A percentile compares a stretch with the other conserved stretches of the same genome.
Evolutionary conservation across 768 basidiomycete genomes (phyloP).

Genomic region (Austroboletus eburneus): DNA sequence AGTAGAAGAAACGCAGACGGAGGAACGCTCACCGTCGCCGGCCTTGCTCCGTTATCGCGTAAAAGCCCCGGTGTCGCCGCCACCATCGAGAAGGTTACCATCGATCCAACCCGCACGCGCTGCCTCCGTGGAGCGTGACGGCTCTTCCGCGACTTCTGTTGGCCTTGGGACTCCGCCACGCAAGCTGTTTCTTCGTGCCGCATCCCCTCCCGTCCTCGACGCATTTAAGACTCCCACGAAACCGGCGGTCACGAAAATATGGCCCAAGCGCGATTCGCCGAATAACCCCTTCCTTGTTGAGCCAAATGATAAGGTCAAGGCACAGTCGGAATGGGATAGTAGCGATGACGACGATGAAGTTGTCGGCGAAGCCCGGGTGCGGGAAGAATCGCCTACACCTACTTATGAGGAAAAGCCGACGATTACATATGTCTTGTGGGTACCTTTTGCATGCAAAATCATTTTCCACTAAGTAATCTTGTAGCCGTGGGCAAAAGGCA

Average conservation of each 20-base stretch:
- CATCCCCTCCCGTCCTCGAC: constrained; percentile 12
- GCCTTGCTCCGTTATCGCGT: constrained; percentile 31
- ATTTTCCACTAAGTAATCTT: constrained; percentile 3
- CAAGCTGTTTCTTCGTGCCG: constrained; percentile 19
- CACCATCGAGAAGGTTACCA: constrained; percentile 55
- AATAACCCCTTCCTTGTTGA: constrained; percentile 67
- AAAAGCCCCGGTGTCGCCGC: constrained; percentile 57
- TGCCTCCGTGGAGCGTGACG: constrained; percentile 21
- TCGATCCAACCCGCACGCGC: constrained; percentile 25
- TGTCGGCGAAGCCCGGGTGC: constrained; percentile 31
- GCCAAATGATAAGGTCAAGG: constrained; percentile 16
- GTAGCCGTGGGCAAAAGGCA: constrained; percentile 66
- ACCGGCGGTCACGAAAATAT: constrained; percentile 31
- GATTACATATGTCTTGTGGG: constrained; percentile 72
- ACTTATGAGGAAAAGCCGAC: constrained; percentile 52
- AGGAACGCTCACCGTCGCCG: constrained; percentile 32
- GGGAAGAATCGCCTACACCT: constrained; percentile 36
- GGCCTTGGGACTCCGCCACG: constrained; percentile 24
- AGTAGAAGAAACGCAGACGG: constrained; percentile 6
- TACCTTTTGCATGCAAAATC: constrained; percentile 10
- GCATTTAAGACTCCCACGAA: constrained; percentile 39
- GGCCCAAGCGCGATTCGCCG: constrained; percentile 55
- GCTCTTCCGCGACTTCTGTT: constrained; percentile 7
- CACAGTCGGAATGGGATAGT: constrained; percentile 29
- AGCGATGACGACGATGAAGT: constrained; percentile 34